Percentiles rank a stretch among this genome's conserved stretches.
Evolutionary conservation across 192 early-diverging fungal species (phyloP).

Genomic region (Mortierella alpina): DNA sequence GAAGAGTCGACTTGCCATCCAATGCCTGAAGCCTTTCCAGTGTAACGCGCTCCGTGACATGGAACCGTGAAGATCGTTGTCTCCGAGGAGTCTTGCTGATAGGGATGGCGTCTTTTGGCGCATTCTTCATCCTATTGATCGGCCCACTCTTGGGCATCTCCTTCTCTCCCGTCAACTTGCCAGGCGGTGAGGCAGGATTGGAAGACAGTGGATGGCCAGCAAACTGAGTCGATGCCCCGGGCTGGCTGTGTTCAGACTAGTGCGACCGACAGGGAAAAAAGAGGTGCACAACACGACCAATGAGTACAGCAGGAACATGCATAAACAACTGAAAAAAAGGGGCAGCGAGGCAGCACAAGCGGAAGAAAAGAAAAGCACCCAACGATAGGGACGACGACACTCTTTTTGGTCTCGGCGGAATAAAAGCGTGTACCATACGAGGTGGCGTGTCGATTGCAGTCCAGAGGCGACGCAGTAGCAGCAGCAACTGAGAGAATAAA

Average conservation of each 20-base stretch:
- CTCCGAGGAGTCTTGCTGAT: conserved; percentile 83
- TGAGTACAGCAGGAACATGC: not conserved
- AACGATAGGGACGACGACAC: too few species aligned
- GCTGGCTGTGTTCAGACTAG: conserved; percentile 40
- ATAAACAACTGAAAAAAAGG: conserved; percentile 14
- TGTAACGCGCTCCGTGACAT: conserved; percentile 84
- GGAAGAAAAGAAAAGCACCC: conserved; percentile 1
- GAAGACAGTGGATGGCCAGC: conserved; percentile 14
- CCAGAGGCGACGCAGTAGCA: too few species aligned
- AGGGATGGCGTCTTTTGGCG: conserved; percentile 77
- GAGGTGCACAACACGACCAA: not conserved
- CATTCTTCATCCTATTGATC: conserved; percentile 61
- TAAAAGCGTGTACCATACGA: too few species aligned
- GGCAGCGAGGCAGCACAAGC: not conserved
- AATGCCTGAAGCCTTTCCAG: conserved; percentile 80
- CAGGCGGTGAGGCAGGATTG: conserved; percentile 33
- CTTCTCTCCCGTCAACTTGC: conserved; percentile 43
- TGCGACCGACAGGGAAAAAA: not conserved
- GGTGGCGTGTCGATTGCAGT: too few species aligned
- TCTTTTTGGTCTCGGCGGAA: too few species aligned
- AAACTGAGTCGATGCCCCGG: conserved; percentile 15
- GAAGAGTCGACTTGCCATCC: conserved; percentile 67
- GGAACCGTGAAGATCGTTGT: conserved; percentile 88
- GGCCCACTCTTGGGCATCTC: conserved; percentile 59
- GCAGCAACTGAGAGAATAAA: not conserved